Percentiles rank a stretch among this genome's conserved stretches.
These are phyloP conservation scores for Pichia sp. DNA, from an alignment of 1,139 yeast species.

Conservation along the genomic window DNA sequence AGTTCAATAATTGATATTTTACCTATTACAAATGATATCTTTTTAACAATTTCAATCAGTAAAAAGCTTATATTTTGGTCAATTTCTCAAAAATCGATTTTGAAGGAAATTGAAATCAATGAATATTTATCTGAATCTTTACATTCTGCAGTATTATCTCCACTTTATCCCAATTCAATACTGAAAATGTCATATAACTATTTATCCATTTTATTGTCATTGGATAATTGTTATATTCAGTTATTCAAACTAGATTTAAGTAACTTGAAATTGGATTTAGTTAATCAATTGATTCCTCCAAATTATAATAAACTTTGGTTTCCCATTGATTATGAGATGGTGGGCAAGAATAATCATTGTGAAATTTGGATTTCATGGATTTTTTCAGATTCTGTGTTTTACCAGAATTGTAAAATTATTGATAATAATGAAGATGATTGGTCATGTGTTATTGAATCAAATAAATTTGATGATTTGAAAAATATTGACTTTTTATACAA, in stretches of 20 bases:
- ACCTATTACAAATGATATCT: constrained; percentile 19
- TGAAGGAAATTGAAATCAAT: constrained; percentile 32
- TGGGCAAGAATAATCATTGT: neutral
- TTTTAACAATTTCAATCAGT: constrained; percentile 40
- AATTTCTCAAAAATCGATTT: constrained; percentile 32
- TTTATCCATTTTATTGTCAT: constrained; percentile 32
- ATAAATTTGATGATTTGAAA: constrained; percentile 5
- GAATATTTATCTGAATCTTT: constrained; percentile 19
- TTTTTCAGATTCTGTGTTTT: constrained; percentile 13
- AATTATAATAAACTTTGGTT: constrained; percentile 12
- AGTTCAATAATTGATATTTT: constrained; percentile 29
- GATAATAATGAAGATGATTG: constrained; percentile 6
- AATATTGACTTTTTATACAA: constrained; percentile 10
- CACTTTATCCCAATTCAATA: constrained; percentile 17
- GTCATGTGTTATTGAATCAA: constrained; percentile 2
- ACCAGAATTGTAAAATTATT: constrained; percentile 16
- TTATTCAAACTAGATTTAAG: constrained; percentile 22
- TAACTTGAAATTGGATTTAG: constrained; percentile 3
- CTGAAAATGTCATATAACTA: constrained; percentile 12
- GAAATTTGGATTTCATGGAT: constrained; percentile 24
- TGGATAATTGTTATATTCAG: constrained; percentile 39
- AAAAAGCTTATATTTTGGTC: constrained; percentile 55
- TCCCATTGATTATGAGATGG: constrained; percentile 11
- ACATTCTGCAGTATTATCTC: constrained; percentile 17
- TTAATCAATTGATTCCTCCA: constrained; percentile 12